Conservation (phyloP, 805 yeast species). For the Sugiyamaella americana region DNA sequence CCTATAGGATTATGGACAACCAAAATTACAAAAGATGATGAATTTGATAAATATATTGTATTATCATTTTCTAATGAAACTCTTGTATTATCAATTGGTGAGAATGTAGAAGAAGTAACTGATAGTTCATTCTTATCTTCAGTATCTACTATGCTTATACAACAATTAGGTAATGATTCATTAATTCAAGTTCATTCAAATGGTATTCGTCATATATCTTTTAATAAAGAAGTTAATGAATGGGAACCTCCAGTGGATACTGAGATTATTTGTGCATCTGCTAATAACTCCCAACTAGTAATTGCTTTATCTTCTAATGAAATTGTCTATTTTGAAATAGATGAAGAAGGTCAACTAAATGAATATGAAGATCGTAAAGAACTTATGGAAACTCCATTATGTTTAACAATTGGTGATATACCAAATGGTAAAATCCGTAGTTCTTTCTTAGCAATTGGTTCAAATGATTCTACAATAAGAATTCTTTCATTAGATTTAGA, state of each 20-base stretch:
- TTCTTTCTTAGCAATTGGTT: constrained; percentile 61
- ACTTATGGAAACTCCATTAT: constrained; percentile 41
- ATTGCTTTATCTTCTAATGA: constrained; percentile 69
- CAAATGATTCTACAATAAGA: constrained; percentile 63
- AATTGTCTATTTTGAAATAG: constrained; percentile 76
- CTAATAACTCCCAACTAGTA: constrained; percentile 62
- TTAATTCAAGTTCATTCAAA: constrained; percentile 66
- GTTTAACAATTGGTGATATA: constrained; percentile 45
- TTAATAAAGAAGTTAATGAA: constrained; percentile 39
- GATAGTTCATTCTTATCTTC: constrained; percentile 55
- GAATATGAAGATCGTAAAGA: constrained; percentile 64
- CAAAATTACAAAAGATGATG: constrained; percentile 39
- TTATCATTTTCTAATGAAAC: constrained; percentile 63
- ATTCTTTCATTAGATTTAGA: constrained; percentile 58
- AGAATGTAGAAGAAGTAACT: constrained; percentile 66
- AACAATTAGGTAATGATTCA: constrained; percentile 57
- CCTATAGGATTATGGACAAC: constrained; percentile 64
- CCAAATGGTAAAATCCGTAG: constrained; percentile 44
- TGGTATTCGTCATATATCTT: constrained; percentile 57
- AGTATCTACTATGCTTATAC: constrained; percentile 60
- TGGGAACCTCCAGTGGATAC: constrained; percentile 81
- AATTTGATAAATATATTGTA: constrained; percentile 56
- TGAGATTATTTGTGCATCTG: constrained; percentile 50
- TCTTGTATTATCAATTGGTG: constrained; percentile 69
- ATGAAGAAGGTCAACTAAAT: constrained; percentile 54